Evolutionary conservation across 495 filamentous ascomycete genomes (phyloP).

Genomic region (Oidiodendron maius): DNA sequence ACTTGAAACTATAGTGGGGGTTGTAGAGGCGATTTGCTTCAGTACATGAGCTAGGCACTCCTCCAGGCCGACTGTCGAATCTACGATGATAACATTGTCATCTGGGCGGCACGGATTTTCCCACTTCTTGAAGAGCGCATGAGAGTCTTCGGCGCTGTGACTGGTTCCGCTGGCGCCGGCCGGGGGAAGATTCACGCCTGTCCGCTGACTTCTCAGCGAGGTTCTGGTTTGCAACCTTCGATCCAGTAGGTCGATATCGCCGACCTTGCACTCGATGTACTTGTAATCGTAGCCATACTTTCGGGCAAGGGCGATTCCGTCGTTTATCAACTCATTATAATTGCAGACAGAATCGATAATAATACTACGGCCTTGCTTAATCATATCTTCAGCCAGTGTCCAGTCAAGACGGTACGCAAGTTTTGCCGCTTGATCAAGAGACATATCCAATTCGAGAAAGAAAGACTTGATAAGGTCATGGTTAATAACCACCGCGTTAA

Average conservation of each 20-base stretch:
- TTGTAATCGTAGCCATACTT: conserved; percentile 16
- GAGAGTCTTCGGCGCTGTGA: too few species aligned
- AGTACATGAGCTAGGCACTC: too few species aligned
- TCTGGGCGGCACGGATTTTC: too few species aligned
- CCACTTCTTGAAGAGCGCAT: too few species aligned
- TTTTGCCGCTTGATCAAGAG: conserved; percentile 16
- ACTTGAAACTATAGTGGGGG: too few species aligned
- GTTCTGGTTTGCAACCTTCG: conserved; percentile 13
- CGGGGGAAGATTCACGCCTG: conserved; percentile 9
- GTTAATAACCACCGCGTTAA: too few species aligned
- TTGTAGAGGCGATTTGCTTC: too few species aligned
- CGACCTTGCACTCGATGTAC: conserved; percentile 26
- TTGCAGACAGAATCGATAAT: conserved; percentile 27
- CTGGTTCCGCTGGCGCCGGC: too few species aligned
- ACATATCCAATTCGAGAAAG: too few species aligned
- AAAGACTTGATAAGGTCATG: too few species aligned
- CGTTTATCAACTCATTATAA: conserved; percentile 15
- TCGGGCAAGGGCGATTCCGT: conserved; percentile 12
- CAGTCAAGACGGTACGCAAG: conserved; percentile 20
- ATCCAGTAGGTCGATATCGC: conserved; percentile 23
- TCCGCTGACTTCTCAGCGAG: conserved; percentile 17
- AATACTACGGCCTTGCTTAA: conserved; percentile 21
- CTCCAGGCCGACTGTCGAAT: too few species aligned
- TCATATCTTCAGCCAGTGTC: conserved; percentile 18
- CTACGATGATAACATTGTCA: too few species aligned